Conservation (phyloP, 345 rosid genomes). For the Microcos paniculata region DNA sequence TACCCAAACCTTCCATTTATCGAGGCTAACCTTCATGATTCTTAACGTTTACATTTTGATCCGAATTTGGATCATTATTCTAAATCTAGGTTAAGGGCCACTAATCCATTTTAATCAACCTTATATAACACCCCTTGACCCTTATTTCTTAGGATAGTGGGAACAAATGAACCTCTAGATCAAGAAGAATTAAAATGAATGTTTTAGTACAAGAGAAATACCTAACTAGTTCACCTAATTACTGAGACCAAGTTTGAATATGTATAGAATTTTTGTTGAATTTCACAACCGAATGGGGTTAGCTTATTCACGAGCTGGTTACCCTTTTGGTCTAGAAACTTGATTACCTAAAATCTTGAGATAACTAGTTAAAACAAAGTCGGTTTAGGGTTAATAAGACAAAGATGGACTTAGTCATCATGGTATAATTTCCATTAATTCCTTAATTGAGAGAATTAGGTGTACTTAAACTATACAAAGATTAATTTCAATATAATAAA, state of each 20-base stretch:
- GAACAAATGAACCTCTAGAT: too few species aligned
- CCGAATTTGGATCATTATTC: too few species aligned
- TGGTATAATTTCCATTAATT: background rate
- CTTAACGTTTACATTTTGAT: too few species aligned
- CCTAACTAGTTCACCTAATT: conserved; percentile 3
- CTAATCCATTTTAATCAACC: background rate
- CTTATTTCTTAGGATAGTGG: too few species aligned
- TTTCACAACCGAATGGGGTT: background rate
- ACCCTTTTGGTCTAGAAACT: background rate
- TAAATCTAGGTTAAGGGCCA: background rate
- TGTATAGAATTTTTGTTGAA: background rate
- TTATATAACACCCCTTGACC: background rate
- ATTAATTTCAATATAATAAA: too few species aligned
- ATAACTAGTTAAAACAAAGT: background rate
- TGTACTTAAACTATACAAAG: background rate
- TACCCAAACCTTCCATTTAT: too few species aligned
- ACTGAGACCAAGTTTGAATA: background rate
- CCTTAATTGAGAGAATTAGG: background rate
- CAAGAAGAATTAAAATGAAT: background rate
- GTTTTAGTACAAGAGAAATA: background rate
- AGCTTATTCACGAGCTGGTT: background rate
- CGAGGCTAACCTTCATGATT: too few species aligned
- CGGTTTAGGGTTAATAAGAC: background rate
- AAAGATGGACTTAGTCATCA: conserved; percentile 3
- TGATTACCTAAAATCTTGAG: background rate